Evolutionary conservation across 2,329 filamentous ascomycete species (phyloP), one percentile per base, ranked within the genome.

Genomic region (Aspergillus sp.): DNA sequence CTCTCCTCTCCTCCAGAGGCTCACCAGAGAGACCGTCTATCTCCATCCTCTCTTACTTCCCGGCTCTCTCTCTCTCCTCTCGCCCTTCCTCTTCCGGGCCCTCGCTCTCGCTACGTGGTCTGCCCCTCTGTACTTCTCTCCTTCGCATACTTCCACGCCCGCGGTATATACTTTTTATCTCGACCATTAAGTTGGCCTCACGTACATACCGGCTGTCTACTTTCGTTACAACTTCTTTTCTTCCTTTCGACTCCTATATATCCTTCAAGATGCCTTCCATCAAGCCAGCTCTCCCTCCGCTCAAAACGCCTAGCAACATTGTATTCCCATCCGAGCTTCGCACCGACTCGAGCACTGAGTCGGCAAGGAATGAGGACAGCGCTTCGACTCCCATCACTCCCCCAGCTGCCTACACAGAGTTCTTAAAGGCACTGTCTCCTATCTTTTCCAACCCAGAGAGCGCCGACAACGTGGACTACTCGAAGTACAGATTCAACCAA

Each of bases 361-460:
- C 81, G 47, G 80, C 85, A 19, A 89, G 65, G 82, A 58, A 51
- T 41, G 63, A 89, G 56, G 83, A 87, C 58, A 76, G 81, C 45
- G 76, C 86, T 57, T 89, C 87, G 77, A 97, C 93, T 4, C 93
- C 93, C 49, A 96, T 98, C 73, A 96, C 90, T 51, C 93, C 93
- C 52, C 93, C 93, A 3, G 82, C 85, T 20, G 93, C 93, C 57
- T 98, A 98, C 73, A 89, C 91, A 65, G 92, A 98, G 70, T 98
- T 97, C 71, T 86, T 98, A 62, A 93, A 92, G 77, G 87, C 88
- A 59, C 86, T 96, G 77, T 88, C 84, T 1, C 84, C 84, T 1
- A 80, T 88, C 17, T 81, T 92, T 58, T 85, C 87, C 11, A 58
- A 51, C 70, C 89, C 90, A 8, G 77, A 84, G 47, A 80, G 84